Evolutionary conservation across 768 basidiomycete genomes (phyloP).

Genomic region (Paxillus involutus): DNA sequence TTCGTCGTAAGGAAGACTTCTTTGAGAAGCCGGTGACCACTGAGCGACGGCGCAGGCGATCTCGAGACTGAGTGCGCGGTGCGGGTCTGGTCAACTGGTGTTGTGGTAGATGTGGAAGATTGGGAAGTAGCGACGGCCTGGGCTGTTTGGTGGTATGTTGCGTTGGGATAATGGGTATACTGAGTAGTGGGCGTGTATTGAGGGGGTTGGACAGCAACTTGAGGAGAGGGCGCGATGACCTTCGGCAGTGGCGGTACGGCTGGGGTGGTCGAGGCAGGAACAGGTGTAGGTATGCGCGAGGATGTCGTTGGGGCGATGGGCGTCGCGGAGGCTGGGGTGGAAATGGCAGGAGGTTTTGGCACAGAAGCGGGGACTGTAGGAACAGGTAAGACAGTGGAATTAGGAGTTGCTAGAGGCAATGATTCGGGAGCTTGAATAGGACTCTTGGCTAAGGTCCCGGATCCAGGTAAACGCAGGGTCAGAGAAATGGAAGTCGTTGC

Average conservation of each 20-base stretch:
- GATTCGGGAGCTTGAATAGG: slow-evolving; percentile 19
- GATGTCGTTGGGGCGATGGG: slow-evolving; percentile 14
- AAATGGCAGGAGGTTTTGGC: slow-evolving; percentile 22
- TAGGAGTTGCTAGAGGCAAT: slow-evolving; percentile 19
- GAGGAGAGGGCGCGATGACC: slow-evolving; percentile 27
- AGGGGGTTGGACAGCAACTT: slow-evolving; percentile 32
- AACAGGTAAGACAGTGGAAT: slow-evolving; percentile 8
- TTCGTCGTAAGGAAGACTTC: slow-evolving; percentile 53
- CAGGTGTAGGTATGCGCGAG: slow-evolving; percentile 19
- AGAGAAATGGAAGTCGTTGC: slow-evolving; percentile 12
- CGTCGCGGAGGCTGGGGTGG: slow-evolving; percentile 24
- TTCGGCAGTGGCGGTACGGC: slow-evolving; percentile 16
- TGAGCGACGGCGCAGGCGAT: slow-evolving; percentile 29
- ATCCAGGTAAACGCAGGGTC: slow-evolving; percentile 24
- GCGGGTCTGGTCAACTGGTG: slow-evolving; percentile 15
- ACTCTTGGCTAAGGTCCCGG: slow-evolving; percentile 17
- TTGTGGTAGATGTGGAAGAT: slow-evolving; percentile 9
- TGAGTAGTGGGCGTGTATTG: slow-evolving; percentile 34
- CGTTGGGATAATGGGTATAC: slow-evolving; percentile 55
- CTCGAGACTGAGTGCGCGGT: slow-evolving; percentile 32
- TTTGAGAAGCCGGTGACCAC: slow-evolving; percentile 46
- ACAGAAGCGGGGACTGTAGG: slow-evolving; percentile 21
- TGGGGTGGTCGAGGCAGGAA: slow-evolving; percentile 11
- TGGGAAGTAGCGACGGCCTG: slow-evolving; percentile 26
- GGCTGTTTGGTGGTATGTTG: slow-evolving; percentile 41